phyloP scores from a whole-genome alignment of 352 stramenopile genomes.

The Globisporangium canariense region DNA sequence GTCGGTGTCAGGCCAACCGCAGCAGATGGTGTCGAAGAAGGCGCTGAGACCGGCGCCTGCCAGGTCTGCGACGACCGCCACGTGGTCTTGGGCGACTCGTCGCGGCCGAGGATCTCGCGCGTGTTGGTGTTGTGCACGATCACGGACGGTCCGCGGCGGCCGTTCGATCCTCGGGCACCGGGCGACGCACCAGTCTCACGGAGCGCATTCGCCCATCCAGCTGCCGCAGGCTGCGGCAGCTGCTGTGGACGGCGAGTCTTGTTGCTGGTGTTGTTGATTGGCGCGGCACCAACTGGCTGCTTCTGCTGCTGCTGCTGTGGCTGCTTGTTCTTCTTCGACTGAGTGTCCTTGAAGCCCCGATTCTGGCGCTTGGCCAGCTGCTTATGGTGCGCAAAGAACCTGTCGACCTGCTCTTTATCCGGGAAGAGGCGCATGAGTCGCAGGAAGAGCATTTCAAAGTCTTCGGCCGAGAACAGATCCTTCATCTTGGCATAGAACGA shows the following conservation, averaged over 20 bases:
- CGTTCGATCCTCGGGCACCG: constrained; percentile 12
- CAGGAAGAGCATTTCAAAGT: constrained; percentile 79
- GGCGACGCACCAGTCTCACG: constrained; percentile 55
- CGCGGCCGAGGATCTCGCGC: constrained; percentile 35
- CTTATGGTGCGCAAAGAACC: constrained; percentile 63
- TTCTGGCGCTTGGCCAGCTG: constrained; percentile 38
- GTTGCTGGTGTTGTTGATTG: constrained; percentile 14
- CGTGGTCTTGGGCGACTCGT: constrained; percentile 31
- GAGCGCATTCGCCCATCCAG: constrained; percentile 71
- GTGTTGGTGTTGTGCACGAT: constrained; percentile 64
- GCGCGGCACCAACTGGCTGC: constrained; percentile 14
- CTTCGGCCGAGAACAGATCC: constrained; percentile 46
- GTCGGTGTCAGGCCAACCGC: constrained; percentile 26
- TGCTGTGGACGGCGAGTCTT: constrained; percentile 22
- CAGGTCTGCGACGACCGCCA: constrained; percentile 58
- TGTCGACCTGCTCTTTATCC: constrained; percentile 57
- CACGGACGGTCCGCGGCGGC: constrained; percentile 32
- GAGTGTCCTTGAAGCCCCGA: constrained; percentile 40
- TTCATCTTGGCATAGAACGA: constrained; percentile 75
- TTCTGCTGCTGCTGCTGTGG: constrained; percentile 26
- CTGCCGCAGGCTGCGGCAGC: constrained; percentile 30
- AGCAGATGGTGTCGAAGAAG: constrained; percentile 17
- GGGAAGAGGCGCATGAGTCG: constrained; percentile 73
- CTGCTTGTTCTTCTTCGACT: constrained; percentile 46
- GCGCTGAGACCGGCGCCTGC: constrained; percentile 31